Conservation (phyloP, 2,329 filamentous ascomycete genomes). For the Epichloe glyceriae region DNA sequence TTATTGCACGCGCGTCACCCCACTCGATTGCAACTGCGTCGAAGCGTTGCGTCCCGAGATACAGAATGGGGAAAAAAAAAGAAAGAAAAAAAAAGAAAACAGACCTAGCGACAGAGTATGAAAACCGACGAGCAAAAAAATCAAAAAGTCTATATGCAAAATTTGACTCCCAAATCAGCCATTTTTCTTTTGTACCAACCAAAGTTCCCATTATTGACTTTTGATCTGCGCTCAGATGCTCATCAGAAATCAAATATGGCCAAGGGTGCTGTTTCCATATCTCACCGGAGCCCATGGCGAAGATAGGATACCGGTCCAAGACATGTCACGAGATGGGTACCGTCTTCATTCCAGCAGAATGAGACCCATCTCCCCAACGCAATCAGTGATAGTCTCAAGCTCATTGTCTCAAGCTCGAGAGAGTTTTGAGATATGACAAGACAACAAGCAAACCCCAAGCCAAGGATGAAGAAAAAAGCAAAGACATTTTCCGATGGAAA, state of each 20-base stretch:
- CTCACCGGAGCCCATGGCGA: not conserved
- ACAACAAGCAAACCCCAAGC: slow-evolving; percentile 2
- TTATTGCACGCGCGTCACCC: not conserved
- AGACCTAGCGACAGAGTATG: not conserved
- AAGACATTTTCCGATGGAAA: slow-evolving; percentile 3
- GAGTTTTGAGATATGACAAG: slow-evolving; percentile 9
- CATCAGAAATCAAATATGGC: not conserved
- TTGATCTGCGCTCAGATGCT: not conserved
- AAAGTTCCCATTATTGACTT: not conserved
- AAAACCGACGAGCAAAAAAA: not conserved
- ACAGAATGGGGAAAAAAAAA: slow-evolving; percentile 4
- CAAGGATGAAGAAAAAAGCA: slow-evolving; percentile 3
- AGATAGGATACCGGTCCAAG: slow-evolving; percentile 12
- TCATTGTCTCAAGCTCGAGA: slow-evolving; percentile 6
- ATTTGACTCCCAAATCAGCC: not conserved
- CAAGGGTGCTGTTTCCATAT: not conserved
- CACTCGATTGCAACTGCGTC: not conserved
- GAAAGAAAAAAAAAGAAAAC: slow-evolving; percentile 7
- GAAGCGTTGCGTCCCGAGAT: not conserved
- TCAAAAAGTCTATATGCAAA: not conserved
- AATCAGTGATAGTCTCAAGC: not conserved
- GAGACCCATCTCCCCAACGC: not conserved
- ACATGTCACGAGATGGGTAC: slow-evolving; percentile 16
- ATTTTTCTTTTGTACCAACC: not conserved
- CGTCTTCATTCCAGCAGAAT: slow-evolving; percentile 18